Conservation (phyloP, 169 alveolate genomes). For the Perkinsus olseni region DNA sequence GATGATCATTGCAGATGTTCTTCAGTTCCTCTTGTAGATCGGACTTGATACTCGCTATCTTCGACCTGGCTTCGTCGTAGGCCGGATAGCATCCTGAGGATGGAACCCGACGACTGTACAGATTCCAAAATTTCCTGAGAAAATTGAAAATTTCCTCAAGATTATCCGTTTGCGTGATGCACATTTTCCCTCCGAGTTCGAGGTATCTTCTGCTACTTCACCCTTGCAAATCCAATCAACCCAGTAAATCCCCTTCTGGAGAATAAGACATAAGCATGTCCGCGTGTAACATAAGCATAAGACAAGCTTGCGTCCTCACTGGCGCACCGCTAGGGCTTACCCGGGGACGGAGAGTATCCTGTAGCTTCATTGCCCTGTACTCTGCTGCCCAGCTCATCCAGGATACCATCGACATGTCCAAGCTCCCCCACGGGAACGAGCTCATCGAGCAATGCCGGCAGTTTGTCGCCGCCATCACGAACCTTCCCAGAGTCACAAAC, state of each 20-base stretch:
- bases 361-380: neutral
- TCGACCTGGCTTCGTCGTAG: neutral
- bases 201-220: too few relatives aligned
- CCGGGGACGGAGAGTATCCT: neutral
- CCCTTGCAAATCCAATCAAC: too few relatives aligned
- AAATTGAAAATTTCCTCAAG: too few relatives aligned
- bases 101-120: too few relatives aligned
- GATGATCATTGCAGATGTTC: neutral
- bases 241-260: too few relatives aligned
- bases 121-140: too few relatives aligned
- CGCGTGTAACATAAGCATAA: too few relatives aligned
- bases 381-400: neutral
- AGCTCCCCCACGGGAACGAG: neutral
- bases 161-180: too few relatives aligned
- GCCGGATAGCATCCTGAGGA: neutral
- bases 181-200: too few relatives aligned
- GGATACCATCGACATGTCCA: neutral
- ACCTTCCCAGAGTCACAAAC: too few relatives aligned
- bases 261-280: too few relatives aligned
- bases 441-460: neutral
- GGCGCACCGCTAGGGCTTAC: neutral
- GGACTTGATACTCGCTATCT: neutral
- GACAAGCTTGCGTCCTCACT: neutral
- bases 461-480: neutral
- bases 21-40: conserved; percentile 14